Conservation (phyloP, 306 rosid genomes). For the Clitoria ternatea region DNA sequence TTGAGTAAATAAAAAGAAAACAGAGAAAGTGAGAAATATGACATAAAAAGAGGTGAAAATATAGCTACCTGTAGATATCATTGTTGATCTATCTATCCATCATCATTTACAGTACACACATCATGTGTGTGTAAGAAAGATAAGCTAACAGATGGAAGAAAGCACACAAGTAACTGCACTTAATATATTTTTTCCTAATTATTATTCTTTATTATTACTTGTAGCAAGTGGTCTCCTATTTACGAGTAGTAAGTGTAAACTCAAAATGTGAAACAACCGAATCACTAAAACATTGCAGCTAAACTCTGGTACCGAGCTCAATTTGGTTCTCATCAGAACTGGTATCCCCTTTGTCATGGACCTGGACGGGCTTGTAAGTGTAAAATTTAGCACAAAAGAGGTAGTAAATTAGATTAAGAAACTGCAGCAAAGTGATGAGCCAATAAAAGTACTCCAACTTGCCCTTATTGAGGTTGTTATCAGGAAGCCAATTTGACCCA, state of each 20-base stretch:
- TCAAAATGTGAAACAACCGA: background rate
- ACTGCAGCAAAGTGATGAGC: slow-evolving; percentile 65
- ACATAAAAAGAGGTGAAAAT: too few relatives aligned
- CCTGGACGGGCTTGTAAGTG: slow-evolving; percentile 67
- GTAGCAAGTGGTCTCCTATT: background rate
- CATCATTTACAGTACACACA: too few relatives aligned
- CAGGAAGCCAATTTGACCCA: slow-evolving; percentile 87
- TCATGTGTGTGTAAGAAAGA: too few relatives aligned
- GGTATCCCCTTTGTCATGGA: slow-evolving; percentile 32
- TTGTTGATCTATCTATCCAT: too few relatives aligned
- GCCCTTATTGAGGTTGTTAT: slow-evolving; percentile 65
- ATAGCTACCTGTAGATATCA: too few relatives aligned
- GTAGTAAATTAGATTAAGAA: slow-evolving; percentile 61
- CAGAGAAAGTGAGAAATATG: too few relatives aligned
- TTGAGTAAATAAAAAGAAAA: too few relatives aligned
- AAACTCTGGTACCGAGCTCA: slow-evolving; percentile 46
- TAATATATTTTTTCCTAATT: too few relatives aligned
- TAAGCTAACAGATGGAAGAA: too few relatives aligned
- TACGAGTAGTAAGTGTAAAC: background rate
- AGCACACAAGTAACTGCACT: too few relatives aligned
- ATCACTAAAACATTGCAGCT: background rate
- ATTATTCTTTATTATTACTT: too few relatives aligned
- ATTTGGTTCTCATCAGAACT: slow-evolving; percentile 39
- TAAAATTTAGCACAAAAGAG: slow-evolving; percentile 55
- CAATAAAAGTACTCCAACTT: slow-evolving; percentile 81